Conservation (phyloP, 306 rosid genomes). For the Cotoneaster glaucophyllus region DNA sequence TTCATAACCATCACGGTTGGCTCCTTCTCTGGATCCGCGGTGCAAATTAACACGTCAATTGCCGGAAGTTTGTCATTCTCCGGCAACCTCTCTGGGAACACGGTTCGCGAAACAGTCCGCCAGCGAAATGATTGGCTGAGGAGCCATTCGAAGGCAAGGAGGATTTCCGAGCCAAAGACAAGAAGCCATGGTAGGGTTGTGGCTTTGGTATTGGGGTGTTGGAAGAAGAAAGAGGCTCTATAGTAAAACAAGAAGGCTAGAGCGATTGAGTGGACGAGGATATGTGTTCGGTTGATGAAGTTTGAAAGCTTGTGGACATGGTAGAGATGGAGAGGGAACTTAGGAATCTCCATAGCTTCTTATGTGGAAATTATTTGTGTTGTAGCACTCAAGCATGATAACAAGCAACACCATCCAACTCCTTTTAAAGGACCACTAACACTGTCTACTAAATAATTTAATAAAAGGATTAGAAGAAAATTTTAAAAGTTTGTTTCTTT, state of each 20-base stretch:
- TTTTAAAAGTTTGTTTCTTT: too few relatives aligned
- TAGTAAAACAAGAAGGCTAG: constrained; percentile 42
- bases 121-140: constrained; percentile 47
- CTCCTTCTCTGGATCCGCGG: constrained; percentile 59
- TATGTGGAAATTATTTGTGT: neutral
- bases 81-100: constrained; percentile 52
- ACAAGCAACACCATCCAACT: neutral
- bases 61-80: constrained; percentile 46
- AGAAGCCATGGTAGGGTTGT: constrained; percentile 41
- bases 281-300: constrained; percentile 43
- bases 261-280: constrained; percentile 43
- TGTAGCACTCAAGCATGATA: neutral
- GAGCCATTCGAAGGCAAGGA: constrained; percentile 59
- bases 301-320: constrained; percentile 35
- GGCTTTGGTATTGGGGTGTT: constrained; percentile 11
- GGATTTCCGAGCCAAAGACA: constrained; percentile 47
- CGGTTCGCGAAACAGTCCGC: constrained; percentile 45
- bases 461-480: too few relatives aligned
- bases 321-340: constrained; percentile 30
- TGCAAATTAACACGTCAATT: constrained; percentile 67
- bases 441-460: neutral
- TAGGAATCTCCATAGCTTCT: constrained; percentile 31
- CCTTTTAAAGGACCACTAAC: neutral
- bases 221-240: constrained; percentile 36
- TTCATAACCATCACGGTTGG: constrained; percentile 69